Evolutionary conservation across 169 alveolate genomes (phyloP), one percentile per base, ranked within the genome.

Genomic region (Cryptosporidium viatorum): DNA sequence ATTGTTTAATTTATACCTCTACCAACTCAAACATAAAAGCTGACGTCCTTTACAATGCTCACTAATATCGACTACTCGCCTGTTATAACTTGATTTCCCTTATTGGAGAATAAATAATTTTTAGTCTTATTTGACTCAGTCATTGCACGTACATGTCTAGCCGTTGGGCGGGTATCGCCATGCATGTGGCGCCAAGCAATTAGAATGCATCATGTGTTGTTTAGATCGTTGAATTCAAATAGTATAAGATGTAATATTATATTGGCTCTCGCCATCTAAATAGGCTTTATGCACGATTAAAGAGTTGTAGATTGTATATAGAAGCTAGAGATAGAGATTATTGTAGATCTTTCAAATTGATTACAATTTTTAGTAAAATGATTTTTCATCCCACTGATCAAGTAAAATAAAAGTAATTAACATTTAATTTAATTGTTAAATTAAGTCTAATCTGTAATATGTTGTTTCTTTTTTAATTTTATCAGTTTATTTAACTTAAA

Each of bases 101-200:
- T 31, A 8, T 59, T 10, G 0, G 31, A 59, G 9, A 18, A 31
- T n/a, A 14, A 23, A 58, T n/a, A 58, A 18, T 23, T 62, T 18
- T 0, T 37, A 65, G 71, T 65, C 71, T 35, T 37, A 7, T 0
- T 14, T 65, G 71, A 65, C 71, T 35, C 52, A 10, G 71, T 10
- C 26, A 37, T 2, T 2, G 71, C 71, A 62, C 71, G 71, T 65
- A 65, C 71, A 31, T n/a, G 71, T 65, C 71, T 65, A 0, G 51
- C 23, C 29, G 50, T n/a, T n/a, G n/a, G n/a, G n/a, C n/a, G n/a
- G n/a, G 71, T 65, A 65, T n/a, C 71, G 4, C 71, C 18, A 14
- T 65, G 71, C 71, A 65, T 65, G 71, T 65, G 71, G 71, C 71
- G 71, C 71, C 71, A 65, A 18, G 50, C 0, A 0, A 3, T 26